Base-by-base conservation (phyloP, 2,329 filamentous ascomycete genomes). In the Sclerotinia sclerotiorum region DNA sequence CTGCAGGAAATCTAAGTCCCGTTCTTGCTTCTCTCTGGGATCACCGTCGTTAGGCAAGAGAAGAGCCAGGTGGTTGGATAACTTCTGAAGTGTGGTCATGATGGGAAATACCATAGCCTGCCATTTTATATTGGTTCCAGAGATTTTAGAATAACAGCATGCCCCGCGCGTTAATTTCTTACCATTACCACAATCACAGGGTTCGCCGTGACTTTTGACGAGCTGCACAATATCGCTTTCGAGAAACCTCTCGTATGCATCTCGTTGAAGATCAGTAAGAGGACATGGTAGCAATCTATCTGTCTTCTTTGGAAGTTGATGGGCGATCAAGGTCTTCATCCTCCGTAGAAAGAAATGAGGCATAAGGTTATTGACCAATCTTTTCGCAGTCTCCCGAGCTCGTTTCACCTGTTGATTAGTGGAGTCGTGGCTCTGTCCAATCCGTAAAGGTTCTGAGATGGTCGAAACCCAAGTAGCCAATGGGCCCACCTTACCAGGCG, bases 211-310 rank as follows among this genome's bases (percentile, higher is more conserved):
- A 3, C 81, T 81, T 58, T 88, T 89, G 72, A 99, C 89, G 57
- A 87, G 83, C 1, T 87, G 81, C 2, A 95, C 85, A 10, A 90
- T 84, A 2, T 90, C 86, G 70, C 90, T 91, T 19, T 87, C 84
- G n/a, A 97, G 81, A 67, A 95, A 91, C 49, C 89, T 90, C 73
- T 93, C 86, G 77, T 99, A 99, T 0, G 94, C 94, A 44, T 89
- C 85, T 17, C 86, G 85, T 78, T 99, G 95, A 0, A 89, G 85
- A 5, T 90, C 86, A 0, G 94, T 97, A 27, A 99, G 84, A 1
- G 93, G 93, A 74, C 95, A 99, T 77, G 99, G 99, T 5, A 98
- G 93, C 0, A 98, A 94, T 67, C 90, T 88, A 77, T 99, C 95
- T 46, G 87, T 94, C 83, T 99, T 99, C 80, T 93, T 97, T 0